Percentiles rank a stretch among this genome's conserved stretches.
Conservation (phyloP, 2,329 filamentous ascomycete species). For the Fusarium sublunatum region DNA sequence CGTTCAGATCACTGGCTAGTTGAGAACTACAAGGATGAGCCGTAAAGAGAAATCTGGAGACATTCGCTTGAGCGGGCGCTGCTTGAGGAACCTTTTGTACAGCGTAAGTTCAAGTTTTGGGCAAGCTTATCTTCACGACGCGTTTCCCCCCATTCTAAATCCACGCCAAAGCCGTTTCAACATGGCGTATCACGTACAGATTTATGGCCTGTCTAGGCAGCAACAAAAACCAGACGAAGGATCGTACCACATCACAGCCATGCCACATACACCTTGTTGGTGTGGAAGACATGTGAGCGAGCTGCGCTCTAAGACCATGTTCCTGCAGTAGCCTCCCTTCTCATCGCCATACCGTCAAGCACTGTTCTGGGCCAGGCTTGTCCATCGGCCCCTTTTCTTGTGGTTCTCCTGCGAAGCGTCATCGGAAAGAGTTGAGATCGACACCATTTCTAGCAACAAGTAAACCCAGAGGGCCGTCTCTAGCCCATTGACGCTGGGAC, state of each 20-base stretch:
- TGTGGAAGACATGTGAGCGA: conserved; percentile 19
- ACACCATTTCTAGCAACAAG: conserved; percentile 17
- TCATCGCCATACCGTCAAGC: conserved; percentile 44
- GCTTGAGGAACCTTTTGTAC: conserved; percentile 6
- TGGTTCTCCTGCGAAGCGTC: conserved; percentile 4
- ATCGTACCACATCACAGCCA: conserved; percentile 32
- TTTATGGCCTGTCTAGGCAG: conserved; percentile 4
- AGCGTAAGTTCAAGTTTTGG: conserved; percentile 14
- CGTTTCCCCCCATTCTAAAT: not conserved
- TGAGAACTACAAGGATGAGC: conserved; percentile 4
- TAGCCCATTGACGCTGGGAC: conserved; percentile 15
- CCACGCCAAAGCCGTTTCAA: not conserved
- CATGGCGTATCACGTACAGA: conserved; percentile 4
- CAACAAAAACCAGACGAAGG: conserved; percentile 25
- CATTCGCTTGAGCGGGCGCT: conserved; percentile 16
- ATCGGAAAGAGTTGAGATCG: conserved; percentile 26
- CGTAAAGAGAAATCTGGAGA: conserved; percentile 32
- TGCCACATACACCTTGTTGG: conserved; percentile 25
- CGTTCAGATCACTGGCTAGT: conserved; percentile 6
- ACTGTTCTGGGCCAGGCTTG: conserved; percentile 21
- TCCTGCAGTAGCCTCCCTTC: conserved; percentile 45
- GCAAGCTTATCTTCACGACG: not conserved
- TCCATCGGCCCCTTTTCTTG: conserved; percentile 24
- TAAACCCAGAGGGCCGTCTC: conserved; percentile 10
- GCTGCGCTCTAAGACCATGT: conserved; percentile 39